A percentile compares a stretch with the other conserved stretches of the same genome.
Conservation (phyloP, 2,329 filamentous ascomycete species). For the Pseudogymnoascus sp. region DNA sequence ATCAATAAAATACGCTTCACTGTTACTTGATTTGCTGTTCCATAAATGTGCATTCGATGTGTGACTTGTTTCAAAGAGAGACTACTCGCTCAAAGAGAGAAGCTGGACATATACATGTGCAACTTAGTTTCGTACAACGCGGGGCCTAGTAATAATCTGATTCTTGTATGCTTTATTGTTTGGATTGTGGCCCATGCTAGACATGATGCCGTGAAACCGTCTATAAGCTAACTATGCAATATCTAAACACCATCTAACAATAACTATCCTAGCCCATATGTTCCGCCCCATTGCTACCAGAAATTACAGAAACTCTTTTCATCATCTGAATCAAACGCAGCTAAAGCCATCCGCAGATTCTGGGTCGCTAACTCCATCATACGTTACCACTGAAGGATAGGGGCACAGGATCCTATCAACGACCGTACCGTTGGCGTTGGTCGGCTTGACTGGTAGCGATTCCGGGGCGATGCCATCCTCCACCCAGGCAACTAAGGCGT, state of each 20-base stretch:
- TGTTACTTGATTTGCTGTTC: background rate
- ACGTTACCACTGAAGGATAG: constrained; percentile 9
- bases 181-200: background rate
- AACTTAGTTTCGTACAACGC: background rate
- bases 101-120: background rate
- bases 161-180: background rate
- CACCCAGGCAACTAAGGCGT: constrained; percentile 26
- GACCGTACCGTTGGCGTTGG: background rate
- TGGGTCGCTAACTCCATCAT: constrained; percentile 5
- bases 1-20: constrained; percentile 9
- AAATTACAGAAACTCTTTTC: background rate
- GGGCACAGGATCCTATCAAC: constrained; percentile 6
- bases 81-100: background rate
- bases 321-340: background rate
- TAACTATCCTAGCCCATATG: background rate
- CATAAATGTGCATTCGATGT: background rate
- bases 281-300: background rate
- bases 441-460: background rate
- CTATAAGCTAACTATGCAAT: background rate
- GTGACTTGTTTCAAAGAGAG: background rate
- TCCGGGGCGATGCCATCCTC: constrained; percentile 27
- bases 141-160: background rate
- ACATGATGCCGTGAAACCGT: background rate
- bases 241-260: background rate
- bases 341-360: background rate